phyloP scores from a whole-genome alignment of 2,329 filamentous ascomycete genomes.

The Calonectria hawksworthii region DNA sequence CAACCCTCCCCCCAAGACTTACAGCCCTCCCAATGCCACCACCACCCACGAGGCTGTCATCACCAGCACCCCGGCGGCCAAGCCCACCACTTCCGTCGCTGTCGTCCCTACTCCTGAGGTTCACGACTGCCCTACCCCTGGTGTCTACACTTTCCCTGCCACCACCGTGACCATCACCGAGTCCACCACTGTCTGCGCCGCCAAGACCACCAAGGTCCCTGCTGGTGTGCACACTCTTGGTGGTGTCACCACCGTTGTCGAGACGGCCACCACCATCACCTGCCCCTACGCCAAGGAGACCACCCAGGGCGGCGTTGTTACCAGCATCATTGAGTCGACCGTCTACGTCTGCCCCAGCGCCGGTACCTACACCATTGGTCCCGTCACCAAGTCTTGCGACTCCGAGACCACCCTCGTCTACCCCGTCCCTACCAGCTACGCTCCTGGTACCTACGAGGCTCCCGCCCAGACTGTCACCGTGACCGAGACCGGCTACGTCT shows the following conservation, averaged over 20 bases:
- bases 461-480: conserved; percentile 76
- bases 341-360: conserved; percentile 80
- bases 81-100: conserved; percentile 49
- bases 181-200: conserved; percentile 76
- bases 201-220: conserved; percentile 72
- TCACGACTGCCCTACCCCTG: conserved; percentile 73
- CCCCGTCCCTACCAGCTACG: conserved; percentile 74
- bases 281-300: conserved; percentile 78
- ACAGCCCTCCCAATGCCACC: conserved; percentile 17
- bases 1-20: conserved; percentile 49
- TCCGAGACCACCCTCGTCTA: conserved; percentile 71
- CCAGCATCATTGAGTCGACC: conserved; percentile 77
- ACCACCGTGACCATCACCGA: conserved; percentile 77
- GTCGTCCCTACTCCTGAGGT: conserved; percentile 66
- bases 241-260: conserved; percentile 80
- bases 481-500: conserved; percentile 76
- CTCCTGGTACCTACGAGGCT: conserved; percentile 80
- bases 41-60: conserved; percentile 37
- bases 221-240: conserved; percentile 78
- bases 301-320: conserved; percentile 70
- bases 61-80: conserved; percentile 39
- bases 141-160: conserved; percentile 82
- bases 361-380: conserved; percentile 82
- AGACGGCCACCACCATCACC: conserved; percentile 74
- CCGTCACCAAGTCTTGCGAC: conserved; percentile 73